phyloP scores from a whole-genome alignment of 768 basidiomycete genomes.

The Dioszegia crocea region DNA sequence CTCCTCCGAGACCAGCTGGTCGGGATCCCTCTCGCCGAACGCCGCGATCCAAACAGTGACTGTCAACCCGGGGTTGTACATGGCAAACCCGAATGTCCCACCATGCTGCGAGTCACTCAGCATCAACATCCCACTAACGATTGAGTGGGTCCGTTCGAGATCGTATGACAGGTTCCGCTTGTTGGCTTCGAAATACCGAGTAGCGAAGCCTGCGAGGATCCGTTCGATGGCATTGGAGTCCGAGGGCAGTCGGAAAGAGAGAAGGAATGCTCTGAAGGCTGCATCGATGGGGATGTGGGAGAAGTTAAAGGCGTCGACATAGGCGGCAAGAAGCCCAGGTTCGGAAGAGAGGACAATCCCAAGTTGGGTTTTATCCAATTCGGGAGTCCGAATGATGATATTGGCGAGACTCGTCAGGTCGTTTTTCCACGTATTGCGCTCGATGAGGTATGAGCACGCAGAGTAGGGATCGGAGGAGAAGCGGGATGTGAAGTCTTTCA shows the following conservation, averaged over 20 bases:
- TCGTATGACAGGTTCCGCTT: conserved; percentile 70
- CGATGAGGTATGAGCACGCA: conserved; percentile 68
- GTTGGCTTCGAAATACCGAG: conserved; percentile 88
- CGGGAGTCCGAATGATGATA: conserved; percentile 73
- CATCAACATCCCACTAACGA: conserved; percentile 53
- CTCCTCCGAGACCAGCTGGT: conserved; percentile 67
- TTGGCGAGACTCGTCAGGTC: conserved; percentile 67
- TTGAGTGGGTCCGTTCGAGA: conserved; percentile 28
- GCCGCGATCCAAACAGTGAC: conserved; percentile 76
- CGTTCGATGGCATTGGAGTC: conserved; percentile 58
- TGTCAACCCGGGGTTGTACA: conserved; percentile 54
- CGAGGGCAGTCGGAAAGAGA: conserved; percentile 67
- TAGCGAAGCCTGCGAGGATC: conserved; percentile 76
- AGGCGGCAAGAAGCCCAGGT: conserved; percentile 69
- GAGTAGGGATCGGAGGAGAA: conserved; percentile 76
- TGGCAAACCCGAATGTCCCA: conserved; percentile 42
- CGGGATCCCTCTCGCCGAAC: conserved; percentile 72
- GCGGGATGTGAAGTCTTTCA: conserved; percentile 69
- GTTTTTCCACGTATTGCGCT: conserved; percentile 59
- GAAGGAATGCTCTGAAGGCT: conserved; percentile 81
- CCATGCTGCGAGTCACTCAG: conserved; percentile 79
- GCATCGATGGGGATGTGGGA: conserved; percentile 76
- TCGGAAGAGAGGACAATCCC: conserved; percentile 81
- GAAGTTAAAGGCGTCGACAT: conserved; percentile 83
- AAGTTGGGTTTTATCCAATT: conserved; percentile 74